These are phyloP conservation scores for Neospora caninum DNA, from an alignment of 169 alveolate species.

Conservation along the genomic window DNA sequence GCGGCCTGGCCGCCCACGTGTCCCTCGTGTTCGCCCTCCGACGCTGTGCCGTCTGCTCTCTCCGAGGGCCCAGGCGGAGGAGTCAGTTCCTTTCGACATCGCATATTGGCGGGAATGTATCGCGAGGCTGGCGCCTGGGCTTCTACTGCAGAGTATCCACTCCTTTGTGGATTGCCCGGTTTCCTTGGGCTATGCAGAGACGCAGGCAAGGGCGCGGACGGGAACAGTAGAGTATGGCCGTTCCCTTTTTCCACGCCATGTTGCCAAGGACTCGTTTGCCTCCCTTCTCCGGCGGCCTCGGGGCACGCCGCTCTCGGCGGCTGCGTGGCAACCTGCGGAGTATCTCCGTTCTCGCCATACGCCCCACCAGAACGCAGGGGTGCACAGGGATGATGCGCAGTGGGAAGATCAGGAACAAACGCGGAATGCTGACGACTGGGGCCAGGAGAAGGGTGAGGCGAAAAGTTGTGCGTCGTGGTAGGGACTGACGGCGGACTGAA, in stretches of 20 bases:
- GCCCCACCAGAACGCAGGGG: too few relatives aligned
- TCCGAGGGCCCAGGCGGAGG: not conserved
- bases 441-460: not conserved
- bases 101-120: not conserved
- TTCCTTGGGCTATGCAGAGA: not conserved
- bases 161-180: not conserved
- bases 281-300: too few relatives aligned
- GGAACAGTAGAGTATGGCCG: too few relatives aligned
- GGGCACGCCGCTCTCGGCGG: too few relatives aligned
- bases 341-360: too few relatives aligned
- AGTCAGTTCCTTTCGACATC: not conserved
- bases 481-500: not conserved
- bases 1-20: not conserved
- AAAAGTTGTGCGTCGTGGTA: not conserved
- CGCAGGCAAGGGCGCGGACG: too few relatives aligned
- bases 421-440: not conserved
- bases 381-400: too few relatives aligned
- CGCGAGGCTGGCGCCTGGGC: slow-evolving; percentile 7
- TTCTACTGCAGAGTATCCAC: not conserved
- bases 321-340: too few relatives aligned
- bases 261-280: too few relatives aligned
- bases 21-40: not conserved
- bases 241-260: too few relatives aligned
- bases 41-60: not conserved
- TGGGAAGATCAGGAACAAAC: not conserved